Conservation (phyloP, 176 grass and related monocot genomes). For the maize (Zea mays) region DNA sequence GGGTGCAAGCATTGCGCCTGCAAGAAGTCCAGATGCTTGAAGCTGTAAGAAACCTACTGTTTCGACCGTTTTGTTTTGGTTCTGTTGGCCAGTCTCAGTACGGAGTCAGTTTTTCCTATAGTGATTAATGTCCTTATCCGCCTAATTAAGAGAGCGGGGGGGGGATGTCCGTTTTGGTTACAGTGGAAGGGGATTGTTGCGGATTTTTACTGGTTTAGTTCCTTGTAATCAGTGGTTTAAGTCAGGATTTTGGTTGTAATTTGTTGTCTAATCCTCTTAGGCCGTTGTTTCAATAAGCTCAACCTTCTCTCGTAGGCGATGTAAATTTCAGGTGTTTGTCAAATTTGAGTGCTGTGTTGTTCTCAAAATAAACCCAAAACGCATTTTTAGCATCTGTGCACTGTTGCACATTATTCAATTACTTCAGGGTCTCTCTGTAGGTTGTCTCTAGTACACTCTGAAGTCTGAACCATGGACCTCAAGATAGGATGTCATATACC, state of each 20-base stretch:
- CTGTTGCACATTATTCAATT: background rate
- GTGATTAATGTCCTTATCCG: background rate
- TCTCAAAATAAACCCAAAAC: background rate
- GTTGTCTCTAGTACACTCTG: background rate
- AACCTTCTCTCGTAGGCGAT: background rate
- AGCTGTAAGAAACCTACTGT: conserved; percentile 53
- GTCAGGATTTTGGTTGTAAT: background rate
- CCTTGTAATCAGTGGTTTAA: background rate
- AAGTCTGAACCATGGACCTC: background rate
- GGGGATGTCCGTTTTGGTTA: conserved; percentile 30
- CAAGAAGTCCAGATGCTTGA: conserved; percentile 70
- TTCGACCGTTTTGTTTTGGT: background rate
- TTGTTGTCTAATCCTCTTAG: background rate
- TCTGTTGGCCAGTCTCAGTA: background rate
- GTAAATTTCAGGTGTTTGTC: background rate
- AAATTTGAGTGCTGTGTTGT: background rate
- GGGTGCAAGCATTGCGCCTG: conserved; percentile 74
- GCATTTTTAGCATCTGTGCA: background rate
- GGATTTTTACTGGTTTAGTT: background rate
- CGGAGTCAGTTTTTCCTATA: background rate
- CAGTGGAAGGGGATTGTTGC: background rate
- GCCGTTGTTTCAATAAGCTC: background rate
- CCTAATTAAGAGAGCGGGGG: background rate
- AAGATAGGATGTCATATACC: background rate
- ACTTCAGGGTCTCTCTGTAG: no score